A percentile compares a stretch with the other conserved stretches of the same genome.
Evolutionary conservation across 1,284 basidiomycete genomes (phyloP).

Genomic region (Apiotrichum siamense): DNA sequence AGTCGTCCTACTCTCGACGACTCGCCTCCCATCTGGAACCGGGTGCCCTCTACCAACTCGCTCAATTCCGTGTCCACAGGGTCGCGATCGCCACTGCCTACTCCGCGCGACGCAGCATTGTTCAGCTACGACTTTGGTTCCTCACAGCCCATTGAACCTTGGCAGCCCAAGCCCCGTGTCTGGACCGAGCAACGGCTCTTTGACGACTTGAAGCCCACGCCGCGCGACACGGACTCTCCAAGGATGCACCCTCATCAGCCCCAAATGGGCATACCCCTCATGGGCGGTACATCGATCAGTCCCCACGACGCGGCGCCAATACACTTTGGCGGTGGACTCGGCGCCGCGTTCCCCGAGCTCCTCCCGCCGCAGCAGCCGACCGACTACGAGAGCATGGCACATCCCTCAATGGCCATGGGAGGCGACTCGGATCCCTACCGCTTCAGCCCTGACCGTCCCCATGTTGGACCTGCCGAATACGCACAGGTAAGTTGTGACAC

Average conservation of each 20-base stretch:
- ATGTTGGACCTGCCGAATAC: conserved; percentile 25
- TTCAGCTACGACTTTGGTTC: background rate
- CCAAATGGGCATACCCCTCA: conserved; percentile 3
- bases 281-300: background rate
- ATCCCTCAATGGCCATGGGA: background rate
- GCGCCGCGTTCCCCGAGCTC: conserved; percentile 10
- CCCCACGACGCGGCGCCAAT: background rate
- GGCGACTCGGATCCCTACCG: background rate
- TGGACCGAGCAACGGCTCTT: conserved; percentile 14
- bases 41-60: background rate
- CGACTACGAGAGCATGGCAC: background rate
- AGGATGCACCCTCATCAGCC: conserved; percentile 10
- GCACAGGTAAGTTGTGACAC: conserved; percentile 23
- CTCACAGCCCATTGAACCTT: background rate
- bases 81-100: background rate
- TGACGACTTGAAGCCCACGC: conserved; percentile 3
- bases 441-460: background rate
- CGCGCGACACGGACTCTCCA: conserved; percentile 1
- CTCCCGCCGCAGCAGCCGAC: background rate
- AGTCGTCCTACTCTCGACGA: background rate
- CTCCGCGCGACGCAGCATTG: background rate
- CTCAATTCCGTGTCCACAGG: background rate
- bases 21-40: background rate
- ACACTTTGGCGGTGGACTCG: conserved; percentile 10
- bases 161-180: conserved; percentile 11